Base-by-base conservation (phyloP, 768 basidiomycete genomes). In the Lactarius hengduanensis region DNA sequence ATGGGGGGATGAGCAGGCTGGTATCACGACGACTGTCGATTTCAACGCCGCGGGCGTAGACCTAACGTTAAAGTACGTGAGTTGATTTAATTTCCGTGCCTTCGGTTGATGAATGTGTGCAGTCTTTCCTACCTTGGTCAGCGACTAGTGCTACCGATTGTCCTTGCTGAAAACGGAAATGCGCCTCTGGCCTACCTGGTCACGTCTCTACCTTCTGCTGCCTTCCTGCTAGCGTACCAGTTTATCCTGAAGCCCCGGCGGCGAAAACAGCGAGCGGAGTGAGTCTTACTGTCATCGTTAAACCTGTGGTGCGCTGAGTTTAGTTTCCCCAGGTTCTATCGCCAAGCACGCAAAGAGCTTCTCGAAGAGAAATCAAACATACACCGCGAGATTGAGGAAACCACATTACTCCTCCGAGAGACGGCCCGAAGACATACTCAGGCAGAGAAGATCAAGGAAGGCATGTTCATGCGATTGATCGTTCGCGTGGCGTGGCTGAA, bases 351-450 rank as follows among this genome's bases (percentile, higher is more conserved):
- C 61, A 83, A 81, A 68, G 83, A 83, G 47, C 77, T 86, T 63
- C 80, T 84, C 60, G 88, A 92, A 65, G 85, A 87, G 73, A 84
- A 88, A 68, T 81, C 83, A 13, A 86, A 85, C 72, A 77, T 84
- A 70, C 80, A 82, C 72, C 81, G 82, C 72, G 85, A 91, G 74
- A 84, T 86, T 57, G 83, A 86, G 68, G 84, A 88, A 9, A 86
- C 86, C 8, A 76, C 81, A 65, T 77, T 76, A 61, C 76, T 96
- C 55, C 82, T 96, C 71, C 82, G 82, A 69, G 88, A 92, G 64
- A 80, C 83, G 18, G 90, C 90, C 16, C 80, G 80, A 73, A 84
- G 84, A 71, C 88, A 86, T 72, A 81, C 80, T 67, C 81, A 86
- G 41, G 76, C 81, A 30, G 92, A 96, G 76, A 82, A 80, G 68